Evolutionary conservation across 768 basidiomycete species (phyloP).

Genomic region (Fibroporia radiculosa): DNA sequence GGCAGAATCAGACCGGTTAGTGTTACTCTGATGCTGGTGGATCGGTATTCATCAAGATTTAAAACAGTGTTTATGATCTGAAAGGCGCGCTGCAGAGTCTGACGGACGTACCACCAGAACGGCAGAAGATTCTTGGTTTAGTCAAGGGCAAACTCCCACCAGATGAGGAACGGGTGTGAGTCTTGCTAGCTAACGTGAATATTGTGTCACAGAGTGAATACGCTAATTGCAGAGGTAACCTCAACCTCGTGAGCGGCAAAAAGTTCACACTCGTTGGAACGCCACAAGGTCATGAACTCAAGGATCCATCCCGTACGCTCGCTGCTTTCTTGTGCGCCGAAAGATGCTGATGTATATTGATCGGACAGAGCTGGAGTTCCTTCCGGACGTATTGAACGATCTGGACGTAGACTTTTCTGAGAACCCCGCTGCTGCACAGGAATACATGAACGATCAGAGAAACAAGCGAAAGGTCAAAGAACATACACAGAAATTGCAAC

Average conservation of each 20-base stretch:
- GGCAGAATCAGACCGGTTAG: conserved; percentile 72
- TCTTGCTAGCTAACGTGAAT: too few species aligned
- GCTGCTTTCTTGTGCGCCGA: conserved; percentile 6
- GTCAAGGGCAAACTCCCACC: conserved; percentile 77
- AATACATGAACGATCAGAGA: conserved; percentile 66
- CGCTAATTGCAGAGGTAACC: conserved; percentile 39
- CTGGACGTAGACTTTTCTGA: conserved; percentile 75
- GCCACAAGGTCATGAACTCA: conserved; percentile 78
- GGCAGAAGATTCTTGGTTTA: conserved; percentile 84
- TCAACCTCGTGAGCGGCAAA: conserved; percentile 50
- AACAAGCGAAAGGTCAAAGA: conserved; percentile 80
- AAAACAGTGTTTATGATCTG: conserved; percentile 68
- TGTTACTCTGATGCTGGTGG: not conserved
- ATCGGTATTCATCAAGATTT: not conserved
- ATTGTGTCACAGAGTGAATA: too few species aligned
- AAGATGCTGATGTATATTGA: not conserved
- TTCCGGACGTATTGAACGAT: conserved; percentile 72
- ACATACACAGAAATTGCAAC: conserved; percentile 51
- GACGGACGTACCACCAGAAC: conserved; percentile 74
- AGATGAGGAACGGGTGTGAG: conserved; percentile 61
- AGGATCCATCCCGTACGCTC: conserved; percentile 56
- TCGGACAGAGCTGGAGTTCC: conserved; percentile 45
- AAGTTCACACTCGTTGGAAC: conserved; percentile 86
- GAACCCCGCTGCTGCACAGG: conserved; percentile 46
- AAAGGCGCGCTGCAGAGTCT: conserved; percentile 57